A percentile compares a stretch with the other conserved stretches of the same genome.
phyloP scores from a whole-genome alignment of 805 yeast genomes.

The Lipomyces mesembrius region DNA sequence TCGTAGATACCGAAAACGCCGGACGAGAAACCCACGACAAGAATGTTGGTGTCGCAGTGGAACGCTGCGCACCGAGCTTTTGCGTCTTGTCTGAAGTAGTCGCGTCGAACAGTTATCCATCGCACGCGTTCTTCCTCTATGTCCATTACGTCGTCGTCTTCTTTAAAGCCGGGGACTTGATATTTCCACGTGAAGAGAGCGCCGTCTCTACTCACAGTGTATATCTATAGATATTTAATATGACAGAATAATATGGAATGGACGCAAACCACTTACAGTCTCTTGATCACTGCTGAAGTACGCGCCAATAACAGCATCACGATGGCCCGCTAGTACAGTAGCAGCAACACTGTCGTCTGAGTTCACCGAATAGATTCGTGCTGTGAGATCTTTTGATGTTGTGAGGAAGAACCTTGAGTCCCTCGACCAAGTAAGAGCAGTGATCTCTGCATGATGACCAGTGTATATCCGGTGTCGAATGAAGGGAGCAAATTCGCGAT shows the following conservation, averaged over 20 bases:
- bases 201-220: slow-evolving; percentile 92
- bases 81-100: slow-evolving; percentile 72
- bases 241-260: neutral
- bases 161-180: slow-evolving; percentile 56
- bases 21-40: slow-evolving; percentile 85
- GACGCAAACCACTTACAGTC: slow-evolving; percentile 43
- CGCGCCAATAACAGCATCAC: slow-evolving; percentile 85
- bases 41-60: slow-evolving; percentile 68
- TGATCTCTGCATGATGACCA: slow-evolving; percentile 86
- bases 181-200: slow-evolving; percentile 93
- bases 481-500: slow-evolving; percentile 94
- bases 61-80: slow-evolving; percentile 81
- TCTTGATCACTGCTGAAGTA: slow-evolving; percentile 89
- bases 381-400: slow-evolving; percentile 86
- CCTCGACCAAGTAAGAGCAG: slow-evolving; percentile 81
- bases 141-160: slow-evolving; percentile 51
- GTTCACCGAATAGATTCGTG: slow-evolving; percentile 78
- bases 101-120: slow-evolving; percentile 86
- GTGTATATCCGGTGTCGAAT: slow-evolving; percentile 87
- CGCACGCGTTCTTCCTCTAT: slow-evolving; percentile 46
- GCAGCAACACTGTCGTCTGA: slow-evolving; percentile 75
- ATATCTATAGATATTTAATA: slow-evolving; percentile 51
- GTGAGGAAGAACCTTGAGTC: slow-evolving; percentile 89
- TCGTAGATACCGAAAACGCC: slow-evolving; percentile 94
- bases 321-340: slow-evolving; percentile 87